Base-by-base conservation (phyloP, 1,284 basidiomycete genomes). In the Coniophora puteana region DNA sequence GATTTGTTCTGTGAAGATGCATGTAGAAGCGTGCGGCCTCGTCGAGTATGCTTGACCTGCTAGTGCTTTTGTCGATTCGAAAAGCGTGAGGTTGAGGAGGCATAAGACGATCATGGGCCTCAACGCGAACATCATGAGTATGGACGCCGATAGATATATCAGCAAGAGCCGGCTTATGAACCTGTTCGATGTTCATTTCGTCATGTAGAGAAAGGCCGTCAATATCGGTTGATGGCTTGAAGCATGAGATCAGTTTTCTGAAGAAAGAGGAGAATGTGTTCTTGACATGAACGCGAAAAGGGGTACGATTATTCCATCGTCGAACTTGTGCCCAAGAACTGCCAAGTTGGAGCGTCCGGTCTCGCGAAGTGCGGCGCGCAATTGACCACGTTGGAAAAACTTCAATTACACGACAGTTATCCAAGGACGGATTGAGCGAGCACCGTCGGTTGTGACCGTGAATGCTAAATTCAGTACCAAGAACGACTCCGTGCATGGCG, bases 351-450 rank as follows among this genome's bases (percentile, higher is more conserved):
- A 49, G 61, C 46, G 36, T 55, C 52, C 21, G 64, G 50, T 57
- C 63, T n/a, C n/a, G n/a, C n/a, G n/a, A n/a, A n/a, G n/a, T 73
- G 25, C 67, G 55, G 43, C 67, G 64, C 23, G 72, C 76, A 38
- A 74, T 61, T 43, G 71, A 80, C 74, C 73, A 81, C 2, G 78
- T 78, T 4, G 78, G 63, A 39, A 76, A 65, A 4, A 80, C 71
- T 43, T 76, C 71, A 27, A 66, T 63, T 13, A 74, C 75, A 17
- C 70, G 59, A 17, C 72, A 68, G 26, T 54, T 68, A 17, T 72
- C 74, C 16, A 81, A 58, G n/a, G 65, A 46, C 2, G 74, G 72
- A 47, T 83, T 83, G 32, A 66, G 54, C 4, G 80, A 81, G 18
- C 72, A 72, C 16, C 61, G 62, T 44, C 65, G 67, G 53, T 83